These are phyloP conservation scores for Medicago arabica DNA, from an alignment of 306 rosid species.

Conservation along the genomic window DNA sequence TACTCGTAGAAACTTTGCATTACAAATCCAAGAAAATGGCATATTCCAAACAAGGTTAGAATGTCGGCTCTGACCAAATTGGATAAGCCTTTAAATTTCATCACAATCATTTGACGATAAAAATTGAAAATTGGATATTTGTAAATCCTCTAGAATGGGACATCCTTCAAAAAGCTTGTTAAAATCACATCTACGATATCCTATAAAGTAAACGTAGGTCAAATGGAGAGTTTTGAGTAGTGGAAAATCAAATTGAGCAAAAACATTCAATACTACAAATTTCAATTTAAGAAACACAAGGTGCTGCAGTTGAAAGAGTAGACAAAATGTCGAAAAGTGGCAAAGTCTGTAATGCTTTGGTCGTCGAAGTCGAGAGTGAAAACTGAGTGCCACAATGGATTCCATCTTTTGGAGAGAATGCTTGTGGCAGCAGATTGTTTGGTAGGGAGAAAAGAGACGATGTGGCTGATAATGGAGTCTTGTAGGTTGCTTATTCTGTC, in stretches of 20 bases:
- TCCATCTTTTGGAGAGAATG: background rate
- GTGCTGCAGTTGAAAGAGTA: background rate
- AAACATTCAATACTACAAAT: too few relatives aligned
- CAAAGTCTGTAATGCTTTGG: background rate
- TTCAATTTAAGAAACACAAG: background rate
- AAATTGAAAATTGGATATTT: too few relatives aligned
- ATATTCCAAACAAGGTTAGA: background rate
- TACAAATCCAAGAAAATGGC: background rate
- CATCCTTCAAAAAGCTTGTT: background rate
- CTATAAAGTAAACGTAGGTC: too few relatives aligned
- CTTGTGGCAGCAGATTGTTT: background rate
- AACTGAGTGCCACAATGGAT: background rate
- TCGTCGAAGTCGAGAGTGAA: background rate
- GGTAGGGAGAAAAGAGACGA: background rate
- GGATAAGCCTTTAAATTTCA: background rate
- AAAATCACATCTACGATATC: too few relatives aligned
- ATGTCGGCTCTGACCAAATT: background rate
- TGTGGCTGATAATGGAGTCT: background rate
- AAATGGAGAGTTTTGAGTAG: background rate
- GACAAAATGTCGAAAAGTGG: background rate
- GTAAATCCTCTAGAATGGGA: background rate
- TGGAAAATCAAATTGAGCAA: background rate
- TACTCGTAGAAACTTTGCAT: background rate
- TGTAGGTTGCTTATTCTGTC: background rate
- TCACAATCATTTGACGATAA: too few relatives aligned